Evolutionary conservation across 805 yeast species (phyloP), one percentile per base, ranked within the genome.

Genomic region (Candida manassasensis): DNA sequence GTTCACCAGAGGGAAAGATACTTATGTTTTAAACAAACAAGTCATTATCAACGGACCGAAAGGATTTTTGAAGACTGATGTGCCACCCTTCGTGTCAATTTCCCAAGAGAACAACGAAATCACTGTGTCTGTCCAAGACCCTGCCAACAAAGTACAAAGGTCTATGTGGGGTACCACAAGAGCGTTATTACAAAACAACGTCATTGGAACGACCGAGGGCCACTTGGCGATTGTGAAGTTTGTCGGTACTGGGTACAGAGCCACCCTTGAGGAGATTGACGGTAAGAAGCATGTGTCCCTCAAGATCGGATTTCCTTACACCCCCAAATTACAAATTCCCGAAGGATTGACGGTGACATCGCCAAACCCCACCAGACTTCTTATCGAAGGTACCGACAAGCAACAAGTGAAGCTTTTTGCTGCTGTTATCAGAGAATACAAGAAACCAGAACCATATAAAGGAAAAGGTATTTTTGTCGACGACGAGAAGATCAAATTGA

Each of bases 371-470:
- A 85, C 96, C 5, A 74, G 95, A 47, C 60, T 93, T 35, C 71
- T 90, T 38, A 66, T 93, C 17, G 95, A 86, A 63, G 97, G 98
- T 18, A 66, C 79, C 29, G 82, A 90, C 61, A 84, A 86, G 61
- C 96, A 89, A 59, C 81, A 81, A 55, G 89, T 93, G 32, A 82
- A 78, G 53, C 71, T 81, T 36, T 87, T 85, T 61, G 98, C 97
- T 13, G 96, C 95, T 11, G 77, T 78, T 38, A 71, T 93, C 45
- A 81, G 97, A 59, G 77, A 76, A 49, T 78, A 78, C 70, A 86
- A 85, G 57, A 95, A 95, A 42, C 99, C 99, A 30, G 99, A 93
- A 67, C 97, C 97, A 26, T 93, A 93, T 62, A 93, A 93, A 67
- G 98, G 98, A 57, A 94, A 94, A 50, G 99, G 99, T 55, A 83